A percentile compares a stretch with the other conserved stretches of the same genome.
Evolutionary conservation across 2,329 filamentous ascomycete genomes (phyloP).

Genomic region (Ophiocordyceps australis): DNA sequence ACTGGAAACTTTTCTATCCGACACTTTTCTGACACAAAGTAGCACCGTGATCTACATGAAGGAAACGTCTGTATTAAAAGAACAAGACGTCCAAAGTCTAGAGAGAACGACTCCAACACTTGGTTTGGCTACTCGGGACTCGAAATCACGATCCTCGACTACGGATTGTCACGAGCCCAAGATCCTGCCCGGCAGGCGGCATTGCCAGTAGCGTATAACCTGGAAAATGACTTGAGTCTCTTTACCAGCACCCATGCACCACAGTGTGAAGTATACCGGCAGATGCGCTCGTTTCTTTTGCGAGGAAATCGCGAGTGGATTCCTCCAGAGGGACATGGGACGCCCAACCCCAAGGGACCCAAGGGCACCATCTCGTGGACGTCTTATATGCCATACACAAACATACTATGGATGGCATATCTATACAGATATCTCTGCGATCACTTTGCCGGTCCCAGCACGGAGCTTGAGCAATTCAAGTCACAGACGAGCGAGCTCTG

Average conservation of each 20-base stretch:
- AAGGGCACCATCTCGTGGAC: constrained; percentile 34
- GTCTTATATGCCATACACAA: constrained; percentile 39
- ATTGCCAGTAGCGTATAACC: constrained; percentile 32
- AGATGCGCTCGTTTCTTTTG: constrained; percentile 40
- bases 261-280: constrained; percentile 43
- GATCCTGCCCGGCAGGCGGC: constrained; percentile 18
- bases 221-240: constrained; percentile 39
- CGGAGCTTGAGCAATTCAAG: constrained; percentile 25
- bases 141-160: constrained; percentile 47
- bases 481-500: constrained; percentile 32
- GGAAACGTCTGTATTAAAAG: constrained; percentile 43
- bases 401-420: constrained; percentile 47
- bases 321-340: constrained; percentile 25
- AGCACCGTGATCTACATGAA: constrained; percentile 49
- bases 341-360: constrained; percentile 24
- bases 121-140: constrained; percentile 41
- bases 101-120: constrained; percentile 11
- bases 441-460: constrained; percentile 27
- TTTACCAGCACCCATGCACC: constrained; percentile 41
- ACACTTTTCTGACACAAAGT: constrained; percentile 4
- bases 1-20: no score
- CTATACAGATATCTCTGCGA: constrained; percentile 33
- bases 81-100: constrained; percentile 14
- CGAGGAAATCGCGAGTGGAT: constrained; percentile 30
- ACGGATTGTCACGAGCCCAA: constrained; percentile 42